phyloP scores from a whole-genome alignment of 441 rosid species.

The Flueggea neowawraea region DNA sequence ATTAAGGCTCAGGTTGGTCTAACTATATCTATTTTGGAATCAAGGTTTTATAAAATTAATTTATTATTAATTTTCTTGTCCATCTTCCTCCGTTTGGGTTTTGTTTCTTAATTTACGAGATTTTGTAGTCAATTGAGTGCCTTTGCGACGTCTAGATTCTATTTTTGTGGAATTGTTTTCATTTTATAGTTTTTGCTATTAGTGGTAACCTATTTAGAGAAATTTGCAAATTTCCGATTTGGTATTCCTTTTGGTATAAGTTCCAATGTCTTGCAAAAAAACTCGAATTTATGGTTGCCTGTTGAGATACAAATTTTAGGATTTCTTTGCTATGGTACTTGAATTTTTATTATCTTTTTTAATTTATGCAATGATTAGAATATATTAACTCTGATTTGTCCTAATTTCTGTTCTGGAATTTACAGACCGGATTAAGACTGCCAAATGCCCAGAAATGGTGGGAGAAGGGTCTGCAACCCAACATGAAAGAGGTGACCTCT shows the following conservation, averaged over 20 bases:
- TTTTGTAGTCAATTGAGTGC: no score
- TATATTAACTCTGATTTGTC: not conserved
- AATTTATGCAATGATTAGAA: no score
- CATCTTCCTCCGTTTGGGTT: not conserved
- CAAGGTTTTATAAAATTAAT: not conserved
- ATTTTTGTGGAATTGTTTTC: no score
- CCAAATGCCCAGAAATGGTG: conserved; percentile 75
- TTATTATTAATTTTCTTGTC: not conserved
- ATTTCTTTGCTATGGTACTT: not conserved
- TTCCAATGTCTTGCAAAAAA: no score
- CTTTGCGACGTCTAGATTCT: no score
- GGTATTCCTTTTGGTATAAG: no score
- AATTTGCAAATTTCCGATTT: no score
- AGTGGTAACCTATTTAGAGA: no score
- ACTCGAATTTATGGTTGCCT: not conserved
- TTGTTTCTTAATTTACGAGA: no score
- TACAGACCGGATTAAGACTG: conserved; percentile 47
- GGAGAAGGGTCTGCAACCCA: conserved; percentile 74
- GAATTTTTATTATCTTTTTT: conserved; percentile 1
- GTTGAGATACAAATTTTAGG: not conserved
- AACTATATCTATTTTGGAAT: conserved; percentile 6
- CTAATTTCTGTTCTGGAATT: not conserved
- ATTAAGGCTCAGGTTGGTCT: conserved; percentile 47
- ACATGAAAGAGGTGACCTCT: conserved; percentile 79
- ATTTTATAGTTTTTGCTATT: no score